A percentile compares a stretch with the other conserved stretches of the same genome.
Evolutionary conservation across 305 asterid genomes (phyloP).

Genomic region (Caryopteris hybrid): DNA sequence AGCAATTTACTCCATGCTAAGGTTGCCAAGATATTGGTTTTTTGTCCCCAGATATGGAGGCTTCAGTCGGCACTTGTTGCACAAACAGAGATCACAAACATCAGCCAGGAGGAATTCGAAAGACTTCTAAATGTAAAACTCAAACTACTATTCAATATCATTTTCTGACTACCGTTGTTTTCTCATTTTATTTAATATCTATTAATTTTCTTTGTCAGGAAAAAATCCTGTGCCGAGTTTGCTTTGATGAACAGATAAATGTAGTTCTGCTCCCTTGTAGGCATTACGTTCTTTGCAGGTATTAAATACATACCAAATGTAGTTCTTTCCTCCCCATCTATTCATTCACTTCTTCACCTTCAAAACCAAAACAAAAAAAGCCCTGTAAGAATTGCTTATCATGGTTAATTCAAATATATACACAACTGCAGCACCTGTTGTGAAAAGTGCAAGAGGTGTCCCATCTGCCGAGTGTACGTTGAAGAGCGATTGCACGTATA

Average conservation of each 20-base stretch:
- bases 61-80: constrained; percentile 74
- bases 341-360: too few species aligned
- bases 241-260: constrained; percentile 86
- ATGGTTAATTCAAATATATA: not conserved
- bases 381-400: too few species aligned
- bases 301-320: constrained; percentile 10
- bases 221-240: constrained; percentile 84
- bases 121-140: constrained; percentile 74
- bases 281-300: constrained; percentile 95
- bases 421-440: constrained; percentile 55
- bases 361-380: too few species aligned
- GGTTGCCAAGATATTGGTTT: not conserved
- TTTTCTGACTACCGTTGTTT: not conserved
- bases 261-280: constrained; percentile 90
- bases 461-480: constrained; percentile 75
- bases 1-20: too few species aligned
- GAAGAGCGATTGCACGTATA: constrained; percentile 70
- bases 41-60: constrained; percentile 63
- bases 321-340: not conserved
- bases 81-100: constrained; percentile 74
- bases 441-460: constrained; percentile 93
- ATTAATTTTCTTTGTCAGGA: constrained; percentile 45
- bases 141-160: constrained; percentile 7
- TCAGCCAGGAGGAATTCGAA: constrained; percentile 89
- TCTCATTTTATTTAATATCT: constrained; percentile 6